These are phyloP conservation scores for Breynia disticha DNA, from an alignment of 441 rosid genomes.

Conservation along the genomic window DNA sequence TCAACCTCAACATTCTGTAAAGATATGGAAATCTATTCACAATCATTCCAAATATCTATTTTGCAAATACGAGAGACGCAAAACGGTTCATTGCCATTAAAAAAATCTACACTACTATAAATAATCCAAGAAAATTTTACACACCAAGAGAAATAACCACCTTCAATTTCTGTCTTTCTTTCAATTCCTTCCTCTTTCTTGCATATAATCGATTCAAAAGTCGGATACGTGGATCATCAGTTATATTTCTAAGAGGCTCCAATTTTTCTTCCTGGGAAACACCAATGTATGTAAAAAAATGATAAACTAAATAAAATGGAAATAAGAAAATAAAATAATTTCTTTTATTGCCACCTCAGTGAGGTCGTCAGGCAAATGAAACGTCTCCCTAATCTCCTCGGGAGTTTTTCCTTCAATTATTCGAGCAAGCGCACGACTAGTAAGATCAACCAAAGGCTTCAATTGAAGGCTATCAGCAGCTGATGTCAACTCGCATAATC, in stretches of 20 bases:
- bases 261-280: slow-evolving; percentile 52
- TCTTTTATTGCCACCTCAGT: slow-evolving; percentile 39
- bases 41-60: too few relatives aligned
- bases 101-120: background rate
- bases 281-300: slow-evolving; percentile 12
- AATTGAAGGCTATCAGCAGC: slow-evolving; percentile 60
- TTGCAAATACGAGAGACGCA: too few relatives aligned
- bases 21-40: too few relatives aligned
- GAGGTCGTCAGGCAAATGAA: slow-evolving; percentile 63
- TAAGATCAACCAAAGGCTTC: slow-evolving; percentile 63
- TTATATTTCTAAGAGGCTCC: slow-evolving; percentile 51
- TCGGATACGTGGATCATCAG: slow-evolving; percentile 58
- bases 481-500: slow-evolving; percentile 53
- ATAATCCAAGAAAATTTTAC: background rate
- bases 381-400: slow-evolving; percentile 61
- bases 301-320: slow-evolving; percentile 8
- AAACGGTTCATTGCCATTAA: background rate
- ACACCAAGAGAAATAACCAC: slow-evolving; percentile 16
- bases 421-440: slow-evolving; percentile 56
- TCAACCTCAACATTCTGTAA: slow-evolving; percentile 57
- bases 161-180: slow-evolving; percentile 49
- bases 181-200: slow-evolving; percentile 50
- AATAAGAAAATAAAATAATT: background rate
- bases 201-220: slow-evolving; percentile 56
- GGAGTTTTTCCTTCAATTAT: slow-evolving; percentile 65